Evolutionary conservation across 306 rosid genomes (phyloP), one percentile per base, ranked within the genome.

Genomic region (Pueraria montana): DNA sequence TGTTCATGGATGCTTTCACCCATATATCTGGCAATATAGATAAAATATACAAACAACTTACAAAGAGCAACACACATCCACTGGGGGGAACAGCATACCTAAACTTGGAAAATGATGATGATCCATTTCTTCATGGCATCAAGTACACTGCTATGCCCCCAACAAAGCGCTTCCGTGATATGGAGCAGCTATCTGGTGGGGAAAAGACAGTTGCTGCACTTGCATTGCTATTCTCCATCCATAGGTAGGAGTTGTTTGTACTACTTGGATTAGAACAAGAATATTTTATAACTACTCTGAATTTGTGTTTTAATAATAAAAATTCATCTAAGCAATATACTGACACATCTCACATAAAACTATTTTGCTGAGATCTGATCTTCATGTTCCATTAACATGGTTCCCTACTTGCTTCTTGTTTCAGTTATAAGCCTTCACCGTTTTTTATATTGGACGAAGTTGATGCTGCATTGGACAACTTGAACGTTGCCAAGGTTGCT

Each of bases 131-230:
- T 74, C 96, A 94, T 84, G 99, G 99, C 68, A 94, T 92, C 79
- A 96, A 94, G 89, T 96, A 92, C 87, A 93, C 99, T 69, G 96
- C 97, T 67, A 96, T 96, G 99, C 99, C 99, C 73, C 99, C 99
- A 79, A 92, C 98, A 65, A 96, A 96, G 92, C 96, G 99, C 46
- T 96, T 92, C 78, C 99, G 99, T 40, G 99, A 96, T 71, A 96
- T 96, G 99, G 99, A 96, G 40, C 99, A 92, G 71, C 86, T 96
- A 53, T 96, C 99, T 76, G 99, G 99, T 30, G 98, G 99, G 74
- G 99, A 96, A 82, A 96, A 94, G 91, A 94, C 99, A 40, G 97
- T 96, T 56, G 99, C 99, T 53, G 99, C 99, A 1, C 91, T 96
- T 40, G 99, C 99, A 8, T 90, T 96, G 84, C 91, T 96, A 72